Percentiles rank a stretch among this genome's conserved stretches.
phyloP scores from a whole-genome alignment of 192 early-diverging fungal species.

The Backusella morwellensis region DNA sequence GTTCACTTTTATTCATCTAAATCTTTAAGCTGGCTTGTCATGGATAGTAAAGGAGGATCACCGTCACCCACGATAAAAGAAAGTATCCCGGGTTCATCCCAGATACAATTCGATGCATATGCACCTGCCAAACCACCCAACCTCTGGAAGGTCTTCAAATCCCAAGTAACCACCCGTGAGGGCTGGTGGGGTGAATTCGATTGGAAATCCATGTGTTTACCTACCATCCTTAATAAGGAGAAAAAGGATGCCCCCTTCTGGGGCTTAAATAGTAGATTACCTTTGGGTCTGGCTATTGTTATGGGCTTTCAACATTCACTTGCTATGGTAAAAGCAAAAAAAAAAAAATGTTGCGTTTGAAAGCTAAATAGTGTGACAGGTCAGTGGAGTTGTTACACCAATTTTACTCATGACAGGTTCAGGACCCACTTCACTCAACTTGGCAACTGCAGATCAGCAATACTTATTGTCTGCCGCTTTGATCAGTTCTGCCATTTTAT shows the following conservation, averaged over 20 bases:
- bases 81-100: not conserved
- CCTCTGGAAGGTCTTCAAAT: conserved; percentile 10
- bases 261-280: conserved; percentile 45
- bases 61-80: not conserved
- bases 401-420: conserved; percentile 43
- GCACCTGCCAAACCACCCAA: not conserved
- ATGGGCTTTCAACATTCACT: conserved; percentile 38
- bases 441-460: conserved; percentile 31
- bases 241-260: conserved; percentile 42
- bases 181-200: conserved; percentile 48
- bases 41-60: conserved; percentile 10
- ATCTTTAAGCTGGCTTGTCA: not conserved
- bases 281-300: conserved; percentile 40
- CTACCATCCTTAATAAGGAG: conserved; percentile 37
- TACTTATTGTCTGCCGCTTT: conserved; percentile 53
- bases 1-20: not conserved
- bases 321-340: not conserved
- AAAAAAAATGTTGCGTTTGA: not conserved
- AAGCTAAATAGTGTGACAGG: not conserved
- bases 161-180: conserved; percentile 33
- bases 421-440: conserved; percentile 42
- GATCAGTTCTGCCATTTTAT: conserved; percentile 50
- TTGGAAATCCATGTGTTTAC: conserved; percentile 42
- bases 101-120: conserved; percentile 21
- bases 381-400: conserved; percentile 47